Evolutionary conservation across 495 filamentous ascomycete genomes (phyloP).

Genomic region (Podospora anserina): DNA sequence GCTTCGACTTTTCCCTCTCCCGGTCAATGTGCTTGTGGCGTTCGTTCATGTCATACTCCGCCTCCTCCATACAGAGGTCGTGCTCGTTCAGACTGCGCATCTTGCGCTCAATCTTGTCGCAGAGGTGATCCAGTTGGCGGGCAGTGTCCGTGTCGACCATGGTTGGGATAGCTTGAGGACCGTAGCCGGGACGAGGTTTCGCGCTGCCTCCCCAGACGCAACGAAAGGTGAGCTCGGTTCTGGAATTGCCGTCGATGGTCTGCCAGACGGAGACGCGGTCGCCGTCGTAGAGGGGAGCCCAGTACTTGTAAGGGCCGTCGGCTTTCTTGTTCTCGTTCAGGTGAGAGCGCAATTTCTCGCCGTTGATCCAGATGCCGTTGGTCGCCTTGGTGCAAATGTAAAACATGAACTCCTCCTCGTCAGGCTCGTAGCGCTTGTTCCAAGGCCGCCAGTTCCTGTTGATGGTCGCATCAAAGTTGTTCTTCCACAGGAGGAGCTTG

Average conservation of each 20-base stretch:
- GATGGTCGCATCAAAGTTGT: conserved; percentile 52
- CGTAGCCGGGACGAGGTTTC: conserved; percentile 20
- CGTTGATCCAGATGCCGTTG: conserved; percentile 70
- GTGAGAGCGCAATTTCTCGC: conserved; percentile 51
- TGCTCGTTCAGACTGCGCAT: conserved; percentile 30
- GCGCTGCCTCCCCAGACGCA: conserved; percentile 49
- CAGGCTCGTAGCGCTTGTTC: conserved; percentile 33
- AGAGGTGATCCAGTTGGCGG: conserved; percentile 29
- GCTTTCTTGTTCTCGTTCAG: conserved; percentile 39
- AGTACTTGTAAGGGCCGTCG: conserved; percentile 51
- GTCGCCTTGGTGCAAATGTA: conserved; percentile 72
- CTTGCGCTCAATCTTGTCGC: conserved; percentile 29
- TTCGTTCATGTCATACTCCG: conserved; percentile 35
- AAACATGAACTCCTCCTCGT: conserved; percentile 59
- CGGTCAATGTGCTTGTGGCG: conserved; percentile 33
- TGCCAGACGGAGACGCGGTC: conserved; percentile 67
- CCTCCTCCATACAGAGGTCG: conserved; percentile 35
- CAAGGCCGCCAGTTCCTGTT: conserved; percentile 39
- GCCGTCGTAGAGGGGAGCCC: conserved; percentile 65
- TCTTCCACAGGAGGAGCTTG: conserved; percentile 68
- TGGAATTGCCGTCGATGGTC: conserved; percentile 26
- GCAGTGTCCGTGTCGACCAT: conserved; percentile 22
- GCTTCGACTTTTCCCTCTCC: conserved; percentile 41
- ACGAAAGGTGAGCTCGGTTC: conserved; percentile 40
- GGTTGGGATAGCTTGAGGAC: conserved; percentile 18